phyloP scores from a whole-genome alignment of 805 yeast genomes.

The Ogataea methylovora region DNA sequence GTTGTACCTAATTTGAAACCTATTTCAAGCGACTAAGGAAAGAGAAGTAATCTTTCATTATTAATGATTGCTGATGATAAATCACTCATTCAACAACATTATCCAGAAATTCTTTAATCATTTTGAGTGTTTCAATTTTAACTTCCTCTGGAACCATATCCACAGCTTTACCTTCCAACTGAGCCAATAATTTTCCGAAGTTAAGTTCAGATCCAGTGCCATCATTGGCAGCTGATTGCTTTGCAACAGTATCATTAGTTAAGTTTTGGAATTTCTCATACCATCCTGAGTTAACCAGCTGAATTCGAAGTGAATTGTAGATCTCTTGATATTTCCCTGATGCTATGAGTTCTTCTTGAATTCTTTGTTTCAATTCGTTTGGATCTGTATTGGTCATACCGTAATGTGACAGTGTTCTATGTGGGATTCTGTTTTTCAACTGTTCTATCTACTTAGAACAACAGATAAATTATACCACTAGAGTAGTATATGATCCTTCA shows the following conservation, averaged over 20 bases:
- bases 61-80: no score
- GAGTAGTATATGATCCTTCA: no score
- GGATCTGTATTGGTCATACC: conserved; percentile 10
- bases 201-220: conserved; percentile 24
- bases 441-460: no score
- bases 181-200: conserved; percentile 43
- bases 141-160: conserved; percentile 62
- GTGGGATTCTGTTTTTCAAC: no score
- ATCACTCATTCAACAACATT: conserved; percentile 32
- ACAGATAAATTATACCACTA: no score
- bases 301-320: conserved; percentile 52
- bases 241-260: conserved; percentile 39
- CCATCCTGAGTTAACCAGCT: conserved; percentile 79
- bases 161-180: conserved; percentile 60
- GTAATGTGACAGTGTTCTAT: not conserved
- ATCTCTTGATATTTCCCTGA: conserved; percentile 80
- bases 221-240: conserved; percentile 10
- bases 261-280: conserved; percentile 60
- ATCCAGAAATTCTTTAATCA: conserved; percentile 54
- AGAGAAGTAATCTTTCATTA: no score
- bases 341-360: conserved; percentile 62
- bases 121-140: conserved; percentile 48
- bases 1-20: no score
- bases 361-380: conserved; percentile 42
- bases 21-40: no score